phyloP scores from a whole-genome alignment of 2,329 filamentous ascomycete species.

The Fusarium scirpi region DNA sequence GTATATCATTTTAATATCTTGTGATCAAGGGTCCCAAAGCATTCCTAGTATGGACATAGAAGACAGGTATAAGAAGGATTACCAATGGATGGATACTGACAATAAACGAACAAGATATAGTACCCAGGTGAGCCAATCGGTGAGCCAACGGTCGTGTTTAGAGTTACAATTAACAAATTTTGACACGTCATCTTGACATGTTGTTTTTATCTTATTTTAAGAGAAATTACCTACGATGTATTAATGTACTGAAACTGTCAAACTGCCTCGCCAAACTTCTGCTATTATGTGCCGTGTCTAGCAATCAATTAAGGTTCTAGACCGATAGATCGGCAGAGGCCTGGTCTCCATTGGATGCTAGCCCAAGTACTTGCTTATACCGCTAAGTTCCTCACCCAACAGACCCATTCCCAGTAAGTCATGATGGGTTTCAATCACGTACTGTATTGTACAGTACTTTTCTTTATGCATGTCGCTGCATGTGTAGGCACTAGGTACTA shows the following conservation, averaged over 20 bases:
- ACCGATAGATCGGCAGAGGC: slow-evolving; percentile 35
- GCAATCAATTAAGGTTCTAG: slow-evolving; percentile 21
- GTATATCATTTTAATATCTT: background rate
- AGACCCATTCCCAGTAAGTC: background rate
- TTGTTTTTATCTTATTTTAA: background rate
- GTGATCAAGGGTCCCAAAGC: background rate
- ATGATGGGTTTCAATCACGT: background rate
- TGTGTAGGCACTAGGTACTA: background rate
- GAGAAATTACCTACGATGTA: background rate
- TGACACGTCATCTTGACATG: background rate
- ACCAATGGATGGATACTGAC: background rate
- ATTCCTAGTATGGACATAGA: background rate
- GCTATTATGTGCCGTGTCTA: background rate
- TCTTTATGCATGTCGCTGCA: slow-evolving; percentile 24
- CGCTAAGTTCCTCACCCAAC: background rate
- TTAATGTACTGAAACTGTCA: background rate
- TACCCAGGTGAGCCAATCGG: background rate
- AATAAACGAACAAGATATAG: background rate
- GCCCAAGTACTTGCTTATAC: background rate
- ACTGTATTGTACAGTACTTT: background rate
- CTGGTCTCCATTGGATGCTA: background rate
- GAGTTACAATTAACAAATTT: background rate
- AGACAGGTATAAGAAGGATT: background rate
- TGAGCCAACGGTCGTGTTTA: background rate
- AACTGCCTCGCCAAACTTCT: background rate